Percentiles rank a stretch among this genome's conserved stretches.
These are phyloP conservation scores for Oryza punctata DNA, from an alignment of 176 grass and related monocot genomes.

Conservation along the genomic window DNA sequence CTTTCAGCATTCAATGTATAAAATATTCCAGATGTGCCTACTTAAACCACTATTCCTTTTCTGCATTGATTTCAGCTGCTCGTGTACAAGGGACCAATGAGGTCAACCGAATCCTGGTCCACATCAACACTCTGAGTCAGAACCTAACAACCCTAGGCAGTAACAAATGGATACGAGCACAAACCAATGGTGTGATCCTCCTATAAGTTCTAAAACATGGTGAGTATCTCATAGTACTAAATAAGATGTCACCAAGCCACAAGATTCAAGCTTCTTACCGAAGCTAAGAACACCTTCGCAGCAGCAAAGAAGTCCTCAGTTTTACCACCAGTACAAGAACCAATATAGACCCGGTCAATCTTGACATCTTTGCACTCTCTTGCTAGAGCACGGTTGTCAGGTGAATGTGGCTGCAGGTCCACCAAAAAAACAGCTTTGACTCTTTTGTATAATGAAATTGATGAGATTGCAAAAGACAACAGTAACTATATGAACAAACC, in stretches of 20 bases:
- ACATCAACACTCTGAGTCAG: not conserved
- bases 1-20: not conserved
- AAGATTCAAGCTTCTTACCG: constrained; percentile 60
- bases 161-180: not conserved
- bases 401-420: constrained; percentile 84
- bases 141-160: not conserved
- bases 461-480: constrained; percentile 10
- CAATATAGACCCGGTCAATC: constrained; percentile 93
- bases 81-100: not conserved
- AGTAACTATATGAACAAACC: constrained; percentile 46
- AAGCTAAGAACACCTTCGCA: constrained; percentile 88
- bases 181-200: not conserved
- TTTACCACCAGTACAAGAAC: constrained; percentile 98
- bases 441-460: constrained; percentile 4
- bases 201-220: not conserved
- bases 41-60: not conserved
- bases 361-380: constrained; percentile 97
- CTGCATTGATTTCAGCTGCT: not conserved
- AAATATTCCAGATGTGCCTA: not conserved
- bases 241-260: not conserved
- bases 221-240: not conserved
- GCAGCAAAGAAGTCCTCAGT: constrained; percentile 92
- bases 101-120: not conserved
- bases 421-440: not conserved
- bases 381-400: constrained; percentile 90